Evolutionary conservation across 257 asterid species (phyloP), one percentile per base, ranked within the genome.

Genomic region (Rehmannia glutinosa): DNA sequence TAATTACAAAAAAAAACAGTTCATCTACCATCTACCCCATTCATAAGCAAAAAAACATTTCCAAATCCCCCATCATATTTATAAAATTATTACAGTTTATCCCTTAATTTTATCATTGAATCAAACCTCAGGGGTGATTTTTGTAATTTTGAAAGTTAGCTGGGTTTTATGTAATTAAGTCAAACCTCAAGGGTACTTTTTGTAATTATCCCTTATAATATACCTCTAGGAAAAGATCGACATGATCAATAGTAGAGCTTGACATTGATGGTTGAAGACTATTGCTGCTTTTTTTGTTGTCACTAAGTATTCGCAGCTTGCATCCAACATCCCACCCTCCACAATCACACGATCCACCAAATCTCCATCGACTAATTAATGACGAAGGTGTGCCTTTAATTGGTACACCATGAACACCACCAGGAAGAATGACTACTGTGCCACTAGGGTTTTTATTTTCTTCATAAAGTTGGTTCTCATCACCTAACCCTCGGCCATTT

Each of bases 251-350:
- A 64, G 52, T 27, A 46, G 80, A 67, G 75, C 70, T 63, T 13
- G 66, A 36, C 39, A 28, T 33, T 25, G 77, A 59, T 27, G 71
- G 69, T 60, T 49, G 78, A 51, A 35, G 30, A 32, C 11, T 56
- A 41, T 58, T 74, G 72, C 72, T 39, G 47, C 43, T 72, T 71
- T 76, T 74, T 21, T 77, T 66, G 35, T 63, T 39, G 62, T 87
- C 81, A 24, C 77, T 30, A 17, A 94, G 97, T 49, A 94, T 56
- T 57, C 80, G 82, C 43, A 94, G 84, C 84, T 85, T 88, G 92
- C 99, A 94, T 67, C 99, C 99, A 1, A 85, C 77, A 64, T 94
- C 99, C 99, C 99, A 94, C 24, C 99, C 99, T 69, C 96, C 99
- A 76, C 99, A 94, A 73, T 94, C 99, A 73, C 99, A 94, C 6